These are phyloP conservation scores for Neoboletus subvelutipes DNA, from an alignment of 768 basidiomycete genomes.

Conservation along the genomic window DNA sequence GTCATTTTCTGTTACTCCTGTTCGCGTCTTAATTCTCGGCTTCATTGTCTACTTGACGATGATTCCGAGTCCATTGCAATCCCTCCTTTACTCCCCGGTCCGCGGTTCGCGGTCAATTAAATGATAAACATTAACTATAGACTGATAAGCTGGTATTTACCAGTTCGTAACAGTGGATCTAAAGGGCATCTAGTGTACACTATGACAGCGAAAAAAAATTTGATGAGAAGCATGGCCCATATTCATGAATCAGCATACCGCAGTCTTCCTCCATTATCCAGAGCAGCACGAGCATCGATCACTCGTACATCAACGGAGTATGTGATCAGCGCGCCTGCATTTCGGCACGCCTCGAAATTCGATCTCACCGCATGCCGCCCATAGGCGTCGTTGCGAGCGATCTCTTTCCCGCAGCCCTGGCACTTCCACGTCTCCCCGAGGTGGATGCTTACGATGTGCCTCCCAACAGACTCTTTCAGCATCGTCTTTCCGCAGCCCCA, in stretches of 20 bases:
- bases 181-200: no score
- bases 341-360: conserved; percentile 3
- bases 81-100: no score
- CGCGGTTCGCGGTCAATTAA: no score
- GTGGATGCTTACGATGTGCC: conserved; percentile 21
- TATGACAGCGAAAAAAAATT: no score
- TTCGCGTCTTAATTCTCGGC: no score
- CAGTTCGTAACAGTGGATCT: no score
- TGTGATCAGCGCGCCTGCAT: conserved; percentile 5
- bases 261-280: not conserved
- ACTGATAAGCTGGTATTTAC: no score
- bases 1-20: no score
- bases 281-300: conserved; percentile 6
- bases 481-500: conserved; percentile 15
- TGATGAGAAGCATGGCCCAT: no score
- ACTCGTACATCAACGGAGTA: conserved; percentile 4
- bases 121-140: no score
- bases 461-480: conserved; percentile 23
- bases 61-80: no score
- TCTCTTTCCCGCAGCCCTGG: conserved; percentile 12
- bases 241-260: conserved; percentile 1
- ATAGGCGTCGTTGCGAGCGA: conserved; percentile 11
- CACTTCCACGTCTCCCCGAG: conserved; percentile 19
- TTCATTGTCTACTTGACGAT: no score
- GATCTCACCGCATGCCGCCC: conserved; percentile 6